Evolutionary conservation across 192 early-diverging fungal species (phyloP), one percentile per base, ranked within the genome.

Genomic region (Coemansia sp.): DNA sequence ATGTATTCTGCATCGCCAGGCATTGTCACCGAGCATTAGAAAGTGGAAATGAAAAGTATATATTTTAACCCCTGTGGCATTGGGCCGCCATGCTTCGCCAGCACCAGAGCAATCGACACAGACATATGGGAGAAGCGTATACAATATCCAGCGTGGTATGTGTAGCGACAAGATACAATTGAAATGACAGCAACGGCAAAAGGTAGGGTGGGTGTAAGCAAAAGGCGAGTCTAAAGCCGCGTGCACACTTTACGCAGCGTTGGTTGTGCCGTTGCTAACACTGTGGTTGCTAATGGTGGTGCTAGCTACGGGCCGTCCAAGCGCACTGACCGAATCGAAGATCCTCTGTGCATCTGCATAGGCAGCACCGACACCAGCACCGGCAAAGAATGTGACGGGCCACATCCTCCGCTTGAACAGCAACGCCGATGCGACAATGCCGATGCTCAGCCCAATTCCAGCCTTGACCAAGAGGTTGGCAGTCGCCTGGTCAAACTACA

Each of bases 321-420:
- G 77, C 7, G 68, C 57, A 39, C 50, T 64, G 44, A 66, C 72
- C 12, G 77, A 74, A 18, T 80, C 77, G 53, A 82, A 82, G n/a
- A 71, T 68, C 29, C 75, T 68, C 72, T 91, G 86, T 60, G 88
- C 90, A 42, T 95, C 87, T 29, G 88, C 87, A 60, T 92, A 88
- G 26, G 93, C 87, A 14, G 89, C 84, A 52, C 93, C 93, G 27
- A 91, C 81, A 32, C 91, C 93, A 44, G 88, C 87, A 22, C 93
- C 93, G 27, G 88, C 89, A 9, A 88, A 82, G 44, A 92, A 81
- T 46, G 90, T 87, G 64, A 95, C 89, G 37, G 93, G 93, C 91
- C 91, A 95, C 48, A 83, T 86, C 68, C 87, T 83, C 83, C 91
- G 87, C 80, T 85, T 87, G 82, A 95, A 95, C 63, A 95, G 64